Evolutionary conservation across 1,139 yeast genomes (phyloP), one percentile per base, ranked within the genome.

Genomic region (Pichia sp.): DNA sequence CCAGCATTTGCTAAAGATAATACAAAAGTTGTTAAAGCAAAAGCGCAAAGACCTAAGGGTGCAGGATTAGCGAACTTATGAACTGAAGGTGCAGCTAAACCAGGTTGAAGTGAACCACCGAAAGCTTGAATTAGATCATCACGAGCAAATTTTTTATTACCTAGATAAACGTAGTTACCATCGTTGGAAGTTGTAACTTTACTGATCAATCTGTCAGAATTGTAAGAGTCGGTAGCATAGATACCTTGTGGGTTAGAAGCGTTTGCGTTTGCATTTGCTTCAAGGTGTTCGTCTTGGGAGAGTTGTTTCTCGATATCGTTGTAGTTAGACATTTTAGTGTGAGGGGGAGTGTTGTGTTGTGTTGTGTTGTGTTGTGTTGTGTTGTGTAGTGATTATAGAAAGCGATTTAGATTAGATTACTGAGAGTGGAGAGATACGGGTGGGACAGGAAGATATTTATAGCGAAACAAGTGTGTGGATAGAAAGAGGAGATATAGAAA

Each of bases 41-140:
- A 86, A 4, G 85, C 93, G 38, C 78, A 72, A 49, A 88, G 69
- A 12, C 96, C 96, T 42, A 88, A 68, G 3, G 96, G 95, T 38
- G 93, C 85, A 34, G 96, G 94, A 61, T 86, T 86, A 47, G 83
- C 95, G 59, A 85, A 79, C 61, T 79, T 72, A 60, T 83, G 77
- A 38, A 72, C 68, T 25, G 94, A 79, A 31, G 84, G 77, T 30
- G 79, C 74, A 20, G 75, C 56, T 45, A 71, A 64, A 57, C 85
- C 86, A 17, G 88, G 71, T 53, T 75, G 77, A 59, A 79, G 57
- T 26, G 74, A 68, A 74, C 89, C 89, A 53, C 88, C 91, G 52
- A 81, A 82, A n/a, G 89, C 89, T 28, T 64, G 62, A 41, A 69
- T 63, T 48, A 82, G 69, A 40, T 81, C 88, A 40, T 71, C 66